Percentiles rank a stretch among this genome's conserved stretches.
Evolutionary conservation across 441 rosid genomes (phyloP).

Genomic region (Populus tomentosa): DNA sequence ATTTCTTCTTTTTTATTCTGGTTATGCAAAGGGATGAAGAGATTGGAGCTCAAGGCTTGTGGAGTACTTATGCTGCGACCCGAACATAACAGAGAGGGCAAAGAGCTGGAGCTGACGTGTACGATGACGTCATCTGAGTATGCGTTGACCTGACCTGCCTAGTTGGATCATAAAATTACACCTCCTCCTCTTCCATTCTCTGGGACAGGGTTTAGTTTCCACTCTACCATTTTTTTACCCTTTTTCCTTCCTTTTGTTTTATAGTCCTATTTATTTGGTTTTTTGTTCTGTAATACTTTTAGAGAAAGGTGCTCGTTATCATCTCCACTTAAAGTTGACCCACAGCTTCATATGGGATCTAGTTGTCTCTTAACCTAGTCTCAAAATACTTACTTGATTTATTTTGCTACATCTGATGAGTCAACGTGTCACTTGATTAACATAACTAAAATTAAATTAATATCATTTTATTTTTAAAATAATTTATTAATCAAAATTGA

Average conservation of each 20-base stretch:
- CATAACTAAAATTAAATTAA: no score
- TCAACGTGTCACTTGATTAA: no score
- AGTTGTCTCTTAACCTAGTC: no score
- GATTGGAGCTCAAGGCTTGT: constrained; percentile 7
- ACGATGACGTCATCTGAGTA: constrained; percentile 27
- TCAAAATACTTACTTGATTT: no score
- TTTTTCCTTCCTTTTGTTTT: no score
- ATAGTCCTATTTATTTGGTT: neutral
- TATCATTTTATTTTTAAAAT: no score
- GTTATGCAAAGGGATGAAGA: neutral
- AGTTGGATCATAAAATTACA: neutral
- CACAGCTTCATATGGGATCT: no score
- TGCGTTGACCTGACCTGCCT: constrained; percentile 35
- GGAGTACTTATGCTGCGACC: constrained; percentile 14
- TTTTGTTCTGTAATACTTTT: neutral
- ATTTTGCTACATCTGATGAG: no score
- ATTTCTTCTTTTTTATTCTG: neutral
- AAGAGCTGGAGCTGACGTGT: constrained; percentile 36
- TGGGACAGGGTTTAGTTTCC: neutral
- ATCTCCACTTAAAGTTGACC: neutral
- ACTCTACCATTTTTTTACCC: neutral
- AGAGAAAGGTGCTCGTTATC: neutral
- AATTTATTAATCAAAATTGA: no score
- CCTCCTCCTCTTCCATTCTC: neutral
- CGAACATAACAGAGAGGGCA: neutral